These are phyloP conservation scores for Yarrowia sp. DNA, from an alignment of 805 yeast genomes.

Conservation along the genomic window DNA sequence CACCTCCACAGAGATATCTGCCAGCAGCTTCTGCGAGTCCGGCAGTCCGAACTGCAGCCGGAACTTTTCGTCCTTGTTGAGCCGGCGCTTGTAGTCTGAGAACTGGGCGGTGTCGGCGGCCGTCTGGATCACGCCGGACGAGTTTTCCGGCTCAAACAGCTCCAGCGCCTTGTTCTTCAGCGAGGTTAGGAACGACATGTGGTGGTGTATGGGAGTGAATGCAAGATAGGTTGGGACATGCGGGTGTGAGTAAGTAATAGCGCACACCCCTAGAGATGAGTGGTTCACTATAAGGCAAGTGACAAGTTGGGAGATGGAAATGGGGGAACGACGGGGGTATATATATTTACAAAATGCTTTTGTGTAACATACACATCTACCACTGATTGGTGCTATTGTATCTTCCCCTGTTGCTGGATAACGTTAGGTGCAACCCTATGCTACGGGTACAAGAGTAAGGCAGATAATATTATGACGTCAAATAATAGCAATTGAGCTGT, in stretches of 20 bases:
- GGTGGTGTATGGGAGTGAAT: neutral
- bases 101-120: constrained; percentile 27
- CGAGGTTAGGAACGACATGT: constrained; percentile 49
- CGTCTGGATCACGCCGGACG: constrained; percentile 19
- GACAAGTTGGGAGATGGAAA: neutral
- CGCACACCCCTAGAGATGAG: neutral
- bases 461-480: no score
- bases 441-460: no score
- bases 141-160: constrained; percentile 41
- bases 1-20: constrained; percentile 67
- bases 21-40: constrained; percentile 60
- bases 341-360: no score
- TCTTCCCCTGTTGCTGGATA: no score
- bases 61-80: constrained; percentile 68
- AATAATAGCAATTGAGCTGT: no score
- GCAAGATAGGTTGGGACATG: neutral
- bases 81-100: constrained; percentile 41
- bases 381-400: no score
- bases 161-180: constrained; percentile 49
- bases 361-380: no score
- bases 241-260: neutral
- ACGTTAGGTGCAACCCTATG: no score
- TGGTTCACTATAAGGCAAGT: no score
- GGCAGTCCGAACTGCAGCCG: constrained; percentile 70
- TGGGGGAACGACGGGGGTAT: no score